Base-by-base conservation (phyloP, 2,329 filamentous ascomycete genomes). In the Arthrobotrys pseudoclavata region DNA sequence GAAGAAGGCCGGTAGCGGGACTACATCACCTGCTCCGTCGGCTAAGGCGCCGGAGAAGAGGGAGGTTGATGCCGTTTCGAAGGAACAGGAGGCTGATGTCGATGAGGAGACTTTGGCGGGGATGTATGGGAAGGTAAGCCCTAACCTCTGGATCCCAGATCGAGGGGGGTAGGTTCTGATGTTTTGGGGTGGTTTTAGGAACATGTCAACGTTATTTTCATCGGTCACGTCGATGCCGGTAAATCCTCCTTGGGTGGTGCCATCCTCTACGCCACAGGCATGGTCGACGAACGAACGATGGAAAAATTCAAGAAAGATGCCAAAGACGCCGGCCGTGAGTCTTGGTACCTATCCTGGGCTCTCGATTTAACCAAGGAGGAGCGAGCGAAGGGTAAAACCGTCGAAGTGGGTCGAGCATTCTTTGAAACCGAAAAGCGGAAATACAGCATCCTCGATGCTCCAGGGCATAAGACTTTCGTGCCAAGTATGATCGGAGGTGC, bases 291-390 rank as follows among this genome's bases (percentile, higher is more conserved):
- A 85, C 90, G 96, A 83, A 99, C 96, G 40, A 89, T 99, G 87
- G 96, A 99, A 67, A 99, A 99, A 86, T 97, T 97, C 87, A 97
- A 95, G 88, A 90, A 89, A 81, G 96, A 99, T 82, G 95, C 96
- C 62, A 98, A 97, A 87, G 96, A 98, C 10, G 88, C 96, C 80
- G 96, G 96, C 66, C 92, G 94, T 86, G 96, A 98, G 86, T 97
- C 95, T 2, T 99, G 96, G 96, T 99, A 98, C 84, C 88, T 99
- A 22, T 99, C 96, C 50, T 99, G 96, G 96, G 96, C 94, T 79
- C 89, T 99, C 82, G 96, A 99, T 88, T 84, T 98, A 84, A 99
- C 94, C 81, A 97, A 95, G 85, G 96, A 99, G 84, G 96, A 99
- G 84, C 90, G 96, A 83, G 87, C 92, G 64, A 97, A 98, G 88